phyloP scores from a whole-genome alignment of 768 basidiomycete genomes.

The Wakefieldia striispora region DNA sequence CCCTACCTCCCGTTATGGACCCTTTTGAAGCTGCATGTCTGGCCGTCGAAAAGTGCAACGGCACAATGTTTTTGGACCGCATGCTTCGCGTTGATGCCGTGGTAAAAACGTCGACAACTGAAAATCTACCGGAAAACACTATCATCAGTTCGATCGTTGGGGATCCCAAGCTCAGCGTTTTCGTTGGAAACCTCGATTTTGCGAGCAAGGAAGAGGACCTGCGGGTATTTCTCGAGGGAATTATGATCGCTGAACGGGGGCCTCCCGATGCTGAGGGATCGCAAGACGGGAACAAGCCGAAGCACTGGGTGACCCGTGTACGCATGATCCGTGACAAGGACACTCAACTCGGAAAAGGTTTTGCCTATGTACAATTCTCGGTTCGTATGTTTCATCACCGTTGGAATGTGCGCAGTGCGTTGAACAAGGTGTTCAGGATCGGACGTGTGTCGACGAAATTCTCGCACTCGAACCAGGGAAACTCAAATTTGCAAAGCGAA shows the following conservation, averaged over 20 bases:
- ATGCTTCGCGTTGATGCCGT: slow-evolving; percentile 79
- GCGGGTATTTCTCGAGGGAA: slow-evolving; percentile 78
- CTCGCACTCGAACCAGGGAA: slow-evolving; percentile 73
- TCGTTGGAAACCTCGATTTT: slow-evolving; percentile 93
- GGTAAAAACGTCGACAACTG: slow-evolving; percentile 32
- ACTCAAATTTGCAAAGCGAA: slow-evolving; percentile 91
- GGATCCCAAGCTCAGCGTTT: slow-evolving; percentile 82
- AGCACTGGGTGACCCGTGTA: slow-evolving; percentile 77
- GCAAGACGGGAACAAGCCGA: slow-evolving; percentile 35
- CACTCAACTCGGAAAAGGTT: slow-evolving; percentile 93
- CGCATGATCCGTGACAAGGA: slow-evolving; percentile 86
- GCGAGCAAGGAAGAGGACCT: slow-evolving; percentile 89
- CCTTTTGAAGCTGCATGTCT: slow-evolving; percentile 68
- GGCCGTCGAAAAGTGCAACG: slow-evolving; percentile 62
- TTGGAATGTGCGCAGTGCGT: not conserved
- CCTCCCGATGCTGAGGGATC: slow-evolving; percentile 38
- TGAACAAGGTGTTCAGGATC: slow-evolving; percentile 54
- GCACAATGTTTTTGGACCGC: slow-evolving; percentile 70
- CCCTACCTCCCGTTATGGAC: slow-evolving; percentile 48
- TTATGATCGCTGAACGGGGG: slow-evolving; percentile 71
- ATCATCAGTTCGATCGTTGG: slow-evolving; percentile 28
- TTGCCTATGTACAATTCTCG: slow-evolving; percentile 86
- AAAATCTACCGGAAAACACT: slow-evolving; percentile 13
- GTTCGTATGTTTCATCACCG: slow-evolving; percentile 38
- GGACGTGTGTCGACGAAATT: slow-evolving; percentile 89